These are phyloP conservation scores for Fusarium cicatricum DNA, from an alignment of 2,329 filamentous ascomycete genomes.

Conservation along the genomic window DNA sequence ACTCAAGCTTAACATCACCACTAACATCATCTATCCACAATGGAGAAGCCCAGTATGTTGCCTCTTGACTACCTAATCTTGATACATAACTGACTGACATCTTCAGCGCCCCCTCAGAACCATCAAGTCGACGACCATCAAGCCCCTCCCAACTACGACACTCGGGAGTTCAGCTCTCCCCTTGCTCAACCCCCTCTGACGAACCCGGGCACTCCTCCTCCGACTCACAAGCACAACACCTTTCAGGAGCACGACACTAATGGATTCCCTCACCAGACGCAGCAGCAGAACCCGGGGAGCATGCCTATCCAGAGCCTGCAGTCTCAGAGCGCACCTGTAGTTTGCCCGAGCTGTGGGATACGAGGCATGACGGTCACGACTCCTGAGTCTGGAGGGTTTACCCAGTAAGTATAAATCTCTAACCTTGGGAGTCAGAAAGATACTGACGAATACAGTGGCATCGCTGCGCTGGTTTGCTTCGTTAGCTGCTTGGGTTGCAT, in stretches of 20 bases:
- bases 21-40: slow-evolving; percentile 2
- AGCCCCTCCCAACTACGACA: slow-evolving; percentile 17
- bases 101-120: slow-evolving; percentile 17
- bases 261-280: neutral
- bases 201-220: neutral
- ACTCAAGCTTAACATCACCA: neutral
- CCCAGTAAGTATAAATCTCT: slow-evolving; percentile 21
- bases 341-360: slow-evolving; percentile 27
- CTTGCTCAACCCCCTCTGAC: slow-evolving; percentile 21
- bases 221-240: neutral
- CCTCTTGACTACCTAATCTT: neutral
- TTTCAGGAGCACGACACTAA: neutral
- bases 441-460: slow-evolving; percentile 19
- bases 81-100: neutral
- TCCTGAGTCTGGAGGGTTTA: slow-evolving; percentile 18
- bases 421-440: neutral
- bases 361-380: slow-evolving; percentile 19
- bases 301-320: slow-evolving; percentile 27
- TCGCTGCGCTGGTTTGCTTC: slow-evolving; percentile 30
- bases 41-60: slow-evolving; percentile 35
- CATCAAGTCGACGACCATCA: neutral
- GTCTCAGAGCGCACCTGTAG: slow-evolving; percentile 23
- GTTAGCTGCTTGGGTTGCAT: slow-evolving; percentile 35
- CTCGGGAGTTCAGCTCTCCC: slow-evolving; percentile 9
- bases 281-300: slow-evolving; percentile 5